Base-by-base conservation (phyloP, 768 basidiomycete genomes). In the Leccinum barrowsii region DNA sequence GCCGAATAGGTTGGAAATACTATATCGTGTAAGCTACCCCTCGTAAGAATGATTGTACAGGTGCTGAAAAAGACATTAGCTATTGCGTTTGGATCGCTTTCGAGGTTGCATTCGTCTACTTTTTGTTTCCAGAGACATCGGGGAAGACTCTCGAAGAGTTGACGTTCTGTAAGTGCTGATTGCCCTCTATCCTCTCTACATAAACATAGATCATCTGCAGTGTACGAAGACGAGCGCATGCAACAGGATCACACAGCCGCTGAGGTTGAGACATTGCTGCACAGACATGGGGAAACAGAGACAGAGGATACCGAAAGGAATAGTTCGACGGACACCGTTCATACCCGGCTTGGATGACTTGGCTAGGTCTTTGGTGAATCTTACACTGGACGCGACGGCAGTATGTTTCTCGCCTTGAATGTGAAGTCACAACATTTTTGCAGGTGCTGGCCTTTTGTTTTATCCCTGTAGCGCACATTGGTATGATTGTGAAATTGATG, bases 101-200 rank as follows among this genome's bases (percentile, higher is more conserved):
- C 12, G 21, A 67, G 34, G 44, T 65, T 5, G 60, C 10, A 19
- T 57, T 67, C 2, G 46, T 67, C 35, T 65, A 67, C 57, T 1
- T 57, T 35, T 10, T 62, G 58, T 67, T 67, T 34, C 66, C 66
- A 1, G 65, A 67, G 34, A 65, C 66, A 5, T 62, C 66, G 1
- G 60, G 66, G 2, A 60, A 54, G 2, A 65, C 58, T 0, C 60
- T 65, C 15, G 66, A 67, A 19, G 66, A 67, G 24, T 22, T 67
- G 19, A 47, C 63, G 1, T 67, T 67, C 21, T 53, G 63, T 62
- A 44, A 42, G 65, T 63, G 49, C 7, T 15, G 13, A 40, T 40
- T 40, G 0, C 0, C 37, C 17, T 40, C 17, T 32, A 32, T 32
- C 37, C 37, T 40, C 37, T 40, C 37, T n/a, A n/a, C 37, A n/a